These are phyloP conservation scores for Brassica nigra DNA, from an alignment of 345 rosid genomes.

Conservation along the genomic window DNA sequence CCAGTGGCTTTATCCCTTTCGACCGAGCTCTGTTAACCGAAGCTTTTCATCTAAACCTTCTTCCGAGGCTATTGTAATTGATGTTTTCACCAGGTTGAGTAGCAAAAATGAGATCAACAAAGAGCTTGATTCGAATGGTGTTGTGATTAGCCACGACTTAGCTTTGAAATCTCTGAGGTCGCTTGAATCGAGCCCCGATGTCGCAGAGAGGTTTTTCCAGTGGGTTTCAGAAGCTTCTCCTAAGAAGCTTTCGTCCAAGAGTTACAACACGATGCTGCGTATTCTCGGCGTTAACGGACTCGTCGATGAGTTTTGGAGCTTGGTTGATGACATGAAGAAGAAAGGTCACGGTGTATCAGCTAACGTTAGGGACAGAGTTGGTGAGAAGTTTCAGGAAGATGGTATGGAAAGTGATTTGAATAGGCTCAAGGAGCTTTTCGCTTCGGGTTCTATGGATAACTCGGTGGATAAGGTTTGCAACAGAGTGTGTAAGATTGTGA, in stretches of 20 bases:
- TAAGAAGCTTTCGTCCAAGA: conserved; percentile 59
- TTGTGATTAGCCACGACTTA: conserved; percentile 55
- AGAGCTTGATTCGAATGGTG: conserved; percentile 50
- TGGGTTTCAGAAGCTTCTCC: conserved; percentile 59
- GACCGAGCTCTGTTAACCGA: conserved; percentile 13
- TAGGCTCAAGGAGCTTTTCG: conserved; percentile 62
- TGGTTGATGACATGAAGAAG: conserved; percentile 71
- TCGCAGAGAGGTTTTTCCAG: conserved; percentile 64
- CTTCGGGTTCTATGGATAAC: conserved; percentile 64
- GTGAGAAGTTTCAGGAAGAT: conserved; percentile 59
- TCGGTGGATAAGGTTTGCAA: conserved; percentile 54
- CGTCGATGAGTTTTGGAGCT: conserved; percentile 66
- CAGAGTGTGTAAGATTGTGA: conserved; percentile 69
- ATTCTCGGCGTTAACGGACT: conserved; percentile 63
- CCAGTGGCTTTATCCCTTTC: not conserved
- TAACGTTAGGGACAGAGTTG: conserved; percentile 58
- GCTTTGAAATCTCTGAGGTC: conserved; percentile 55
- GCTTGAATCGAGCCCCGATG: conserved; percentile 57
- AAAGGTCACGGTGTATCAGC: conserved; percentile 79
- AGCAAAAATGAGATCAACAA: conserved; percentile 46
- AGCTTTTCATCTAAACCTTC: conserved; percentile 54
- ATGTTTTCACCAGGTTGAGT: conserved; percentile 50
- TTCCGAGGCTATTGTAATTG: conserved; percentile 40
- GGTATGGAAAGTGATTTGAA: conserved; percentile 58
- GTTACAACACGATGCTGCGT: conserved; percentile 66